Base-by-base conservation (phyloP, 257 asterid genomes). In the Gentiana macrophylla region DNA sequence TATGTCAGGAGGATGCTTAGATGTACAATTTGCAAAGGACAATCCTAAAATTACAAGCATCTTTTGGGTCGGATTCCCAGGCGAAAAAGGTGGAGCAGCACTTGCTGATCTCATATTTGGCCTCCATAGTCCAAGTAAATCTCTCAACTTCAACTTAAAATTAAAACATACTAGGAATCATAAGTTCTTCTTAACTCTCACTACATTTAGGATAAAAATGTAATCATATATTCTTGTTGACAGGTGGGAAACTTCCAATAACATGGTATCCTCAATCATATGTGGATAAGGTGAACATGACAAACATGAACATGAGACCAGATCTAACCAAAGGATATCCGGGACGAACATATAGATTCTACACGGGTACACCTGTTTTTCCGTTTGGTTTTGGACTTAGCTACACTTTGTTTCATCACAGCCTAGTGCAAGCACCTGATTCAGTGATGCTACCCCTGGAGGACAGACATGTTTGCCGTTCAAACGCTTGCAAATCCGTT, bases 41-140 rank as follows among this genome's bases (percentile, higher is more conserved):
- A 71, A 81, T 56, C 92, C 86, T 0, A 84, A 78, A 63, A 52
- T 87, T 12, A 73, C 82, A 0, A 86, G 95, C 84, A 87, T 87
- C 34, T 53, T 91, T 11, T 91, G 98, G 95, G 93, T 77, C 59
- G 98, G 95, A 2, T 91, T 76, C 68, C 98, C 98, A 0, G 98
- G 98, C 1, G 94, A 91, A 70, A 94, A 91, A 10, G 98, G 96
- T 34, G 96, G 96, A 38, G 92, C 80, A 15, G 98, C 96, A 3
- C 57, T 87, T 33, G 86, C 96, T 0, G 94, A 91, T 37, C 80
- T 84, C 2, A 52, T 84, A 1, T 87, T 91, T 35, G 95, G 98
- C 4, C 49, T 51, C 38, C 66, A 76, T 61, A 91, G 84, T 67
- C 96, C 98, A 34, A 72, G 98, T 90, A 65, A 72, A 81, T 53